These are phyloP conservation scores for Priceomyces melissophilus DNA, from an alignment of 805 yeast species.

Conservation along the genomic window DNA sequence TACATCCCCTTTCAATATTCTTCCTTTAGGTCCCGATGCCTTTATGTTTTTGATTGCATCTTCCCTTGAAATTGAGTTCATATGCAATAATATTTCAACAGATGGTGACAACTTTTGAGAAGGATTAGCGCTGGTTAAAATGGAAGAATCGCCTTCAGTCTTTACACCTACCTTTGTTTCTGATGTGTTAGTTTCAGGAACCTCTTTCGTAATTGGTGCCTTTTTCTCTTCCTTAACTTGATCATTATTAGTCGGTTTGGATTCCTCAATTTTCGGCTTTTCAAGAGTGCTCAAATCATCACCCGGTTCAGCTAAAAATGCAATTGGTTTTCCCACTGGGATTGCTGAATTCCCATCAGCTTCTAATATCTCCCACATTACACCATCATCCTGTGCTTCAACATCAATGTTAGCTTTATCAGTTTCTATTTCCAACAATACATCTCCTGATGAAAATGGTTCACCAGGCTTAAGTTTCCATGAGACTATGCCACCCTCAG, in stretches of 20 bases:
- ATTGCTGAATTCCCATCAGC: conserved; percentile 76
- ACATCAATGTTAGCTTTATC: conserved; percentile 83
- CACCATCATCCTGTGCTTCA: conserved; percentile 90
- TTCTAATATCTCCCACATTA: conserved; percentile 69
- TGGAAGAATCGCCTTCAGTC: not conserved
- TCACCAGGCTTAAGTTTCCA: conserved; percentile 83
- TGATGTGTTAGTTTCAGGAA: conserved; percentile 13
- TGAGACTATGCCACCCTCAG: conserved; percentile 84
- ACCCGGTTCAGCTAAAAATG: conserved; percentile 80
- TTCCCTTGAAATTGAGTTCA: conserved; percentile 58
- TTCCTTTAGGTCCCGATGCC: conserved; percentile 88
- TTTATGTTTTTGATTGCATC: conserved; percentile 71
- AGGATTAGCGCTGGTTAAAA: conserved; percentile 53
- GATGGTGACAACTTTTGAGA: conserved; percentile 73
- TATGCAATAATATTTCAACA: conserved; percentile 61
- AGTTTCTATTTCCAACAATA: conserved; percentile 76
- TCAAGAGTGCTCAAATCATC: conserved; percentile 72
- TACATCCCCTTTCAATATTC: conserved; percentile 88
- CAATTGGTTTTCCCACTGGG: conserved; percentile 87
- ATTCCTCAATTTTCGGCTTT: conserved; percentile 45
- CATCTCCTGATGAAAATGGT: conserved; percentile 76
- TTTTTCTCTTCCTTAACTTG: conserved; percentile 9
- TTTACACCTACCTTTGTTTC: not conserved
- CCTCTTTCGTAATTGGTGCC: conserved; percentile 11
- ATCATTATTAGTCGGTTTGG: conserved; percentile 11